Percentiles rank a stretch among this genome's conserved stretches.
Evolutionary conservation across 2,329 filamentous ascomycete species (phyloP).

Genomic region (Fusarium miscanthi): DNA sequence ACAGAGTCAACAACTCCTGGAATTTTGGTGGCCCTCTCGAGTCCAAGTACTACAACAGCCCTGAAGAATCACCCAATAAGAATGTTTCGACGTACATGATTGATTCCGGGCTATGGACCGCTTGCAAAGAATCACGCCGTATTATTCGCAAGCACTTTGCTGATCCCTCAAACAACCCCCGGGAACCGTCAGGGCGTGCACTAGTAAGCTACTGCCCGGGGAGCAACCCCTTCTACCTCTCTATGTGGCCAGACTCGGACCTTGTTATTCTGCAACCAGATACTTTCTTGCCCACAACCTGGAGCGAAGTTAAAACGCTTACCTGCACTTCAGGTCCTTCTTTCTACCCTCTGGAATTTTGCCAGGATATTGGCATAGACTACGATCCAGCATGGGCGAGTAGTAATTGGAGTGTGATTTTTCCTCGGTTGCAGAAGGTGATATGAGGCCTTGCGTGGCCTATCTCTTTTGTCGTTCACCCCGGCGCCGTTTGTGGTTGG

Average conservation of each 20-base stretch:
- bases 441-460: too few species aligned
- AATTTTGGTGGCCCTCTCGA: neutral
- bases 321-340: neutral
- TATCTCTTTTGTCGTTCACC: too few species aligned
- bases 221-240: neutral
- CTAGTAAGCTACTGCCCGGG: neutral
- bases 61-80: too few species aligned
- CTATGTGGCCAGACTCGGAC: neutral
- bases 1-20: neutral
- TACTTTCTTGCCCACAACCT: neutral
- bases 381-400: too few species aligned
- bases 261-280: neutral
- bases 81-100: neutral
- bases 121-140: neutral
- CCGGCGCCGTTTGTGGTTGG: neutral
- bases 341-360: neutral
- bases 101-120: neutral
- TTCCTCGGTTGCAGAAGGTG: too few species aligned
- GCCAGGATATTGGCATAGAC: neutral
- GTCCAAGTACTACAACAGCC: too few species aligned
- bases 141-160: neutral
- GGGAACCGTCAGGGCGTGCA: neutral
- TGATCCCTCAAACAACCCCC: neutral
- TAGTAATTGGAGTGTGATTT: too few species aligned
- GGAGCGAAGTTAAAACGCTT: neutral